A percentile compares a stretch with the other conserved stretches of the same genome.
phyloP scores from a whole-genome alignment of 306 rosid genomes.

The Cucumis cinereus region DNA sequence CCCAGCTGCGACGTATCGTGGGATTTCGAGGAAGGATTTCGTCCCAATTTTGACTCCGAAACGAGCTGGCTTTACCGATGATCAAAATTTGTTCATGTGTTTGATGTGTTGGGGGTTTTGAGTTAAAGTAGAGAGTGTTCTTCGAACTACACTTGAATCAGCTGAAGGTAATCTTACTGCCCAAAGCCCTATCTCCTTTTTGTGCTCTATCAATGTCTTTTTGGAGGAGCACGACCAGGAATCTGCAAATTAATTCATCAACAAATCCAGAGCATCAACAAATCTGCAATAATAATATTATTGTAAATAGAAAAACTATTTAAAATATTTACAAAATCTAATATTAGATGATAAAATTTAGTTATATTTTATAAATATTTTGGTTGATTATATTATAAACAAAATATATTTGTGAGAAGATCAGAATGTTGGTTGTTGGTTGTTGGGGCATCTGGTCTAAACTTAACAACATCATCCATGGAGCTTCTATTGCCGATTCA shows the following conservation, averaged over 20 bases:
- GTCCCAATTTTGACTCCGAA: slow-evolving; percentile 53
- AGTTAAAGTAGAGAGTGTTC: slow-evolving; percentile 49
- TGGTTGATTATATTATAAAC: too few species aligned
- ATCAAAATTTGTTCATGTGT: slow-evolving; percentile 56
- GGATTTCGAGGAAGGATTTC: slow-evolving; percentile 34
- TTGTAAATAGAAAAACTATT: too few species aligned
- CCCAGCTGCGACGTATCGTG: slow-evolving; percentile 24
- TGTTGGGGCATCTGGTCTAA: too few species aligned
- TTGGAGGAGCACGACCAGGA: slow-evolving; percentile 47
- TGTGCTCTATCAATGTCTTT: slow-evolving; percentile 43
- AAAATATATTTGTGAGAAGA: too few species aligned
- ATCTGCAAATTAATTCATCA: slow-evolving; percentile 17
- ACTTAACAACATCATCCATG: too few species aligned
- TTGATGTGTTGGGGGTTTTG: slow-evolving; percentile 36
- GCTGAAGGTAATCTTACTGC: slow-evolving; percentile 64
- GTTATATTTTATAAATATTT: too few species aligned
- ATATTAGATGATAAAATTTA: too few species aligned
- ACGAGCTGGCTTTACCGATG: slow-evolving; percentile 58
- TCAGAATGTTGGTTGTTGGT: too few species aligned
- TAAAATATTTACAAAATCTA: too few species aligned
- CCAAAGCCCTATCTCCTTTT: slow-evolving; percentile 51
- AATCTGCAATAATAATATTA: too few species aligned
- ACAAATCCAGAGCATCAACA: too few species aligned
- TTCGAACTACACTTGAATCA: slow-evolving; percentile 53
- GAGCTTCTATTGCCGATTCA: too few species aligned